Base-by-base conservation (phyloP, 352 stramenopile genomes). In the Globisporangium acanthophoron region DNA sequence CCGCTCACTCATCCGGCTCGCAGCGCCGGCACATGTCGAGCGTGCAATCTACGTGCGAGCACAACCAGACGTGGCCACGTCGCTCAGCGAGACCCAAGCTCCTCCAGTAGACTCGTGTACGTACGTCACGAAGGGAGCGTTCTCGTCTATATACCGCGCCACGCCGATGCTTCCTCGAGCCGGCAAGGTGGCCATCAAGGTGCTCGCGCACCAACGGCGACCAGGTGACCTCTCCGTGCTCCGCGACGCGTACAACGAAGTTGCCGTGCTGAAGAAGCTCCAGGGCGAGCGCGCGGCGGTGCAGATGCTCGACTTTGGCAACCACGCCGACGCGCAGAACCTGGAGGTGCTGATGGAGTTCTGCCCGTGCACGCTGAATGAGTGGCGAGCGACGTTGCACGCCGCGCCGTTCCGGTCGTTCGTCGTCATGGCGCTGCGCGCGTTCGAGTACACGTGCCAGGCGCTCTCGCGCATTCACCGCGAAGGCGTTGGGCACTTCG, bases 321-420 rank as follows among this genome's bases (percentile, higher is more conserved):
- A 84, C 45, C 60, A 69, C 33, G 44, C 69, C 7, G 54, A 66
- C 0, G 70, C 71, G 0, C 59, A 74, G 29, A 74, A 47, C 56
- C 84, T 85, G 46, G 74, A 86, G 43, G 67, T 88, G 39, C 58
- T 87, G 44, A 71, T 83, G 43, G 80, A 90, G 61, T 82, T 73
- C 48, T 90, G 76, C 56, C 69, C 77, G 0, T 75, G 67, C 15
- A 81, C 74, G 9, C 48, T 88, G n/a, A 60, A 59, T 1, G 70
- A 84, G 37, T 90, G 77, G 73, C 61, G 73, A 18, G 52, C 48
- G 13, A 63, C 50, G 12, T 58, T 81, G 6, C 20, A 27, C 54
- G 4, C 37, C 6, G 46, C 65, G 0, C 64, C 79, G 3, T 82
- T 87, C 54, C 71, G 75, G 13, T 70, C 71, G 13, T 63, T 67